These are phyloP conservation scores for Hypomyces rosellus DNA, from an alignment of 2,329 filamentous ascomycete genomes.

Conservation along the genomic window DNA sequence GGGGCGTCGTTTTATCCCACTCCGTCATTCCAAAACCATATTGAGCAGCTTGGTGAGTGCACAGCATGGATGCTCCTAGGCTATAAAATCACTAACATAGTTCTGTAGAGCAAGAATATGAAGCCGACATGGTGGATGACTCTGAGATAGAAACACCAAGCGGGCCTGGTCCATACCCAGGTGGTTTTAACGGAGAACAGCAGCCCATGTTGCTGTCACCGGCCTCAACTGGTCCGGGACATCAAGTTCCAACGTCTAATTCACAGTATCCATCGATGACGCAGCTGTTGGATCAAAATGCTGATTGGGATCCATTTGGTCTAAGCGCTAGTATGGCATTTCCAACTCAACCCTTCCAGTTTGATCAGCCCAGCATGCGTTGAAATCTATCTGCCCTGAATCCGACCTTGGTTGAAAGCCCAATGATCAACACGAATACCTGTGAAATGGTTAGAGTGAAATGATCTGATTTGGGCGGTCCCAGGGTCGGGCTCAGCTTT, in stretches of 20 bases:
- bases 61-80: slow-evolving; percentile 24
- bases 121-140: slow-evolving; percentile 84
- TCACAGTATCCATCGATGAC: slow-evolving; percentile 57
- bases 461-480: background rate
- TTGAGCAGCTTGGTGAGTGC: slow-evolving; percentile 74
- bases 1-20: slow-evolving; percentile 66
- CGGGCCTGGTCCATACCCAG: slow-evolving; percentile 60
- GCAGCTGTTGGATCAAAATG: slow-evolving; percentile 65
- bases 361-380: slow-evolving; percentile 55
- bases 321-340: slow-evolving; percentile 94
- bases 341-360: slow-evolving; percentile 73
- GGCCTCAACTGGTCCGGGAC: slow-evolving; percentile 33
- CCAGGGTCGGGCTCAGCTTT: background rate
- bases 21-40: slow-evolving; percentile 81
- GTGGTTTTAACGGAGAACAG: slow-evolving; percentile 44
- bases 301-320: slow-evolving; percentile 91
- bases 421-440: background rate
- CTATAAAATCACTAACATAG: background rate
- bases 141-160: slow-evolving; percentile 62
- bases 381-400: slow-evolving; percentile 18
- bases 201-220: slow-evolving; percentile 38
- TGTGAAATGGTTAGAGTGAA: background rate
- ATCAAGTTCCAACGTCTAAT: slow-evolving; percentile 22
- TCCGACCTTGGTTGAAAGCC: background rate
- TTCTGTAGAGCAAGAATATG: slow-evolving; percentile 92